Percentiles rank a stretch among this genome's conserved stretches.
Evolutionary conservation across 805 yeast species (phyloP).

Genomic region (Yarrowia deformans): DNA sequence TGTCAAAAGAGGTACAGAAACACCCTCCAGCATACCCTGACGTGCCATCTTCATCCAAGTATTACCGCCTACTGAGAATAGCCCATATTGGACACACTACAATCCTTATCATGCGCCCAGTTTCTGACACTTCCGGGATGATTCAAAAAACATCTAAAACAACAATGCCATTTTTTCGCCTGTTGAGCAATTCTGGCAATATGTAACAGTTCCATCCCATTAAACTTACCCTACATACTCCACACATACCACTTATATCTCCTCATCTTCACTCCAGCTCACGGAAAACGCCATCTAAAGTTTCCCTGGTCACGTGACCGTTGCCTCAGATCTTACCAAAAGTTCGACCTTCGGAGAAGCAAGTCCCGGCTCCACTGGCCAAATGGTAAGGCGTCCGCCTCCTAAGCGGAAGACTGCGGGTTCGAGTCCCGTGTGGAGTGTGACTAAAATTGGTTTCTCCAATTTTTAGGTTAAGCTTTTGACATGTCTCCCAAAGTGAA

Average conservation of each 20-base stretch:
- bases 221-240: too few species aligned
- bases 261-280: neutral
- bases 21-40: too few species aligned
- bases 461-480: slow-evolving; percentile 24
- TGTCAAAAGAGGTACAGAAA: too few species aligned
- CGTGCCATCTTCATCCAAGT: too few species aligned
- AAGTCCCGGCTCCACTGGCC: slow-evolving; percentile 59
- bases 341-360: neutral
- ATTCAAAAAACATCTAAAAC: slow-evolving; percentile 11
- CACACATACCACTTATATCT: too few species aligned
- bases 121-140: neutral
- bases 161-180: neutral
- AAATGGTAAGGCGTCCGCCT: slow-evolving; percentile 74
- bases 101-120: neutral
- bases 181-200: too few species aligned
- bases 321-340: neutral
- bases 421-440: slow-evolving; percentile 72
- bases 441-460: slow-evolving; percentile 20
- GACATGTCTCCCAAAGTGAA: slow-evolving; percentile 6
- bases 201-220: too few species aligned
- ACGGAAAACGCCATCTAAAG: neutral
- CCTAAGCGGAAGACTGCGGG: slow-evolving; percentile 75
- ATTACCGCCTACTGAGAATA: too few species aligned
- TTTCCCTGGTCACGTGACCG: slow-evolving; percentile 1
- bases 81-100: too few species aligned